Evolutionary conservation across 2,329 filamentous ascomycete species (phyloP).

Genomic region (Ophiostoma perfectum): DNA sequence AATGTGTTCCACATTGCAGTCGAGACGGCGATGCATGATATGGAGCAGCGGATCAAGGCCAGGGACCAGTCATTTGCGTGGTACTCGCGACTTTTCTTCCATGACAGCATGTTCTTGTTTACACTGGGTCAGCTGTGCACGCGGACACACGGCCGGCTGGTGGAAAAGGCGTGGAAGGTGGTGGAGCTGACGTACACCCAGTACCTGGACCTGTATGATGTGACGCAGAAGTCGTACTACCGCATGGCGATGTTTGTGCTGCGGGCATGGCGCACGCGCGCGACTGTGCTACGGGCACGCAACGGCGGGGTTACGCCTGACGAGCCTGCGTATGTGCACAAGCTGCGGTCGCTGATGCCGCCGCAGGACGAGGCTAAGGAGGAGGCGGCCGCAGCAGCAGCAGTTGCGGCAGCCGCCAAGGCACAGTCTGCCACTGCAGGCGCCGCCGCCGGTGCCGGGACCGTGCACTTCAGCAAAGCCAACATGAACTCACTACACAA

Average conservation of each 20-base stretch:
- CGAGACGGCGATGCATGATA: slow-evolving; percentile 44
- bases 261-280: slow-evolving; percentile 50
- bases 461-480: slow-evolving; percentile 14
- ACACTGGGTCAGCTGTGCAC: slow-evolving; percentile 50
- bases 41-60: slow-evolving; percentile 41
- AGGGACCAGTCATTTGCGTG: slow-evolving; percentile 48
- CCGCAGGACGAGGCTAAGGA: slow-evolving; percentile 31
- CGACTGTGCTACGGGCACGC: slow-evolving; percentile 37
- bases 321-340: slow-evolving; percentile 43
- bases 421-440: not conserved
- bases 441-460: not conserved
- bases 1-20: slow-evolving; percentile 53
- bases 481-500: not conserved
- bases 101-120: slow-evolving; percentile 52
- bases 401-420: not conserved
- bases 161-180: slow-evolving; percentile 50
- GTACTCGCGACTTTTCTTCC: slow-evolving; percentile 52
- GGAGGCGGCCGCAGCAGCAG: not conserved
- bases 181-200: slow-evolving; percentile 44
- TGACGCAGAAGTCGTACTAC: slow-evolving; percentile 41
- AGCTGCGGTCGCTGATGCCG: slow-evolving; percentile 41
- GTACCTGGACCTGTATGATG: slow-evolving; percentile 48
- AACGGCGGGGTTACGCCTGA: slow-evolving; percentile 36
- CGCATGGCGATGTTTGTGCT: slow-evolving; percentile 45
- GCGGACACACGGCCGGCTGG: slow-evolving; percentile 44